These are phyloP conservation scores for Dictyophora rubrovolvata DNA, from an alignment of 768 basidiomycete species.

Conservation along the genomic window DNA sequence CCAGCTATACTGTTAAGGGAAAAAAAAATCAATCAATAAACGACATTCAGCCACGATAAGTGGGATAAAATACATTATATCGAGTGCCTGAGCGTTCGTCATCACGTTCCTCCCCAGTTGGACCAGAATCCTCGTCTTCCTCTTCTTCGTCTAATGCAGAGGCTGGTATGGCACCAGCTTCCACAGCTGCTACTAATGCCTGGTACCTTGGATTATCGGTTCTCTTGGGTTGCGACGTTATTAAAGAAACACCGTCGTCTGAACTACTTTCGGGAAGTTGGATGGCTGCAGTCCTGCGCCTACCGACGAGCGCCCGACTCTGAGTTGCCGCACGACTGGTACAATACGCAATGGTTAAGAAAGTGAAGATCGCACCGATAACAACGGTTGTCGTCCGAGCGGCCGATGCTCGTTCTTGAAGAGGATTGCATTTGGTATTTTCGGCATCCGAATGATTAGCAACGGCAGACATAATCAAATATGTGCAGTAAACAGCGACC, in stretches of 20 bases:
- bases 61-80: constrained; percentile 65
- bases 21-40: constrained; percentile 12
- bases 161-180: constrained; percentile 92
- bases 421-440: constrained; percentile 71
- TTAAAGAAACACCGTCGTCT: constrained; percentile 54
- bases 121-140: constrained; percentile 44
- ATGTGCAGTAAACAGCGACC: constrained; percentile 97
- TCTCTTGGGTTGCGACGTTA: constrained; percentile 73
- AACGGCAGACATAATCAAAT: constrained; percentile 88
- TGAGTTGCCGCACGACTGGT: constrained; percentile 95
- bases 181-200: constrained; percentile 88
- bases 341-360: constrained; percentile 96
- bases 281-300: constrained; percentile 48
- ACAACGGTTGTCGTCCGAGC: constrained; percentile 82
- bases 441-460: constrained; percentile 76
- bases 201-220: constrained; percentile 88
- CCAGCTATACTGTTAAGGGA: constrained; percentile 73
- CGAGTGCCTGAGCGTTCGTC: constrained; percentile 91
- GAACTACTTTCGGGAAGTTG: constrained; percentile 44
- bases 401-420: constrained; percentile 52
- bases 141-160: constrained; percentile 83
- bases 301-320: constrained; percentile 80
- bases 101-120: constrained; percentile 66
- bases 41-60: background rate
- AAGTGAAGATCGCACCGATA: constrained; percentile 90